phyloP scores from a whole-genome alignment of 2,329 filamentous ascomycete genomes.

The Pseudofabraea citricarpa region DNA sequence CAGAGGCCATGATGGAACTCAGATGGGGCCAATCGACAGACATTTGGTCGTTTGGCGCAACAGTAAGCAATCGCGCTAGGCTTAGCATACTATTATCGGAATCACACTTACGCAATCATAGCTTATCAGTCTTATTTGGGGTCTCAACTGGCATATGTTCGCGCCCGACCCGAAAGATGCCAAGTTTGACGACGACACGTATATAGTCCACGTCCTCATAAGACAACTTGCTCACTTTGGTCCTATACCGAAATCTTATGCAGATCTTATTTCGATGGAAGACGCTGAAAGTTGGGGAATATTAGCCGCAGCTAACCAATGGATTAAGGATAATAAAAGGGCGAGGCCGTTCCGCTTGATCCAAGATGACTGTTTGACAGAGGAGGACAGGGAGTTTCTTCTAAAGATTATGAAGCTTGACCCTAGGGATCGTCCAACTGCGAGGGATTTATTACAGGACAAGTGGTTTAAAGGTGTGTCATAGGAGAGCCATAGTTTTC shows the following conservation, averaged over 20 bases:
- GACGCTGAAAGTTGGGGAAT: constrained; percentile 16
- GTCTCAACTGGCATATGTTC: constrained; percentile 20
- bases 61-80: constrained; percentile 22
- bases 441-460: constrained; percentile 31
- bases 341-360: too few species aligned
- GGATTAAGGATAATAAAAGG: constrained; percentile 16
- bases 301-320: constrained; percentile 13
- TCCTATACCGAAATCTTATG: constrained; percentile 17
- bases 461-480: constrained; percentile 25
- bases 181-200: constrained; percentile 17
- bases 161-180: constrained; percentile 20
- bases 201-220: constrained; percentile 18
- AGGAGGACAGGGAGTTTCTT: constrained; percentile 31
- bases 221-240: constrained; percentile 19
- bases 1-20: constrained; percentile 28
- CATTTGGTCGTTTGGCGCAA: constrained; percentile 35
- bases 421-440: constrained; percentile 35
- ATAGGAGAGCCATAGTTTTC: background rate
- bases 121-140: constrained; percentile 24
- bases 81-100: constrained; percentile 11
- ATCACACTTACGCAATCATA: constrained; percentile 16
- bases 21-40: constrained; percentile 33
- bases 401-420: constrained; percentile 39
- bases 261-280: constrained; percentile 17
- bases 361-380: too few species aligned